These are phyloP conservation scores for Cenococcum geophilum DNA, from an alignment of 495 filamentous ascomycete species.

Conservation along the genomic window DNA sequence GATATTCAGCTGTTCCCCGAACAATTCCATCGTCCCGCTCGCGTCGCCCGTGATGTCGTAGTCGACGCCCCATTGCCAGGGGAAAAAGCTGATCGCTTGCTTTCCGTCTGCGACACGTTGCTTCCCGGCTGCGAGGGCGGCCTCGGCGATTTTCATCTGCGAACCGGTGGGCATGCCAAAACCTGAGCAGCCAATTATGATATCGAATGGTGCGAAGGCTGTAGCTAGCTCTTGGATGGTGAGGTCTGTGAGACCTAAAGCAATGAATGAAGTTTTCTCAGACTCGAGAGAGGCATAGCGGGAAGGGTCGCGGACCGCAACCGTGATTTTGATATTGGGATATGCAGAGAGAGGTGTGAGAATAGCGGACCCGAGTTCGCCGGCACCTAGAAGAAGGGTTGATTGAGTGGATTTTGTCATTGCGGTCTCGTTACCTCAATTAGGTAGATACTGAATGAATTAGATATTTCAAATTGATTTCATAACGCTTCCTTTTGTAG, in stretches of 20 bases:
- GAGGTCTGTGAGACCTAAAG: conserved; percentile 45
- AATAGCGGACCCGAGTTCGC: conserved; percentile 54
- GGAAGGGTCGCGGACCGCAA: conserved; percentile 47
- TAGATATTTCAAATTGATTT: not conserved
- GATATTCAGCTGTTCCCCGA: conserved; percentile 57
- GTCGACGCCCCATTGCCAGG: conserved; percentile 64
- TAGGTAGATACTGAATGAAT: not conserved
- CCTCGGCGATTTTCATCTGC: conserved; percentile 46
- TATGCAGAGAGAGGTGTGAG: conserved; percentile 44
- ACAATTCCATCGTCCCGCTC: conserved; percentile 48
- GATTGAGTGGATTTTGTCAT: not conserved
- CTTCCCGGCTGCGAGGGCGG: conserved; percentile 44
- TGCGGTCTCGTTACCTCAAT: not conserved
- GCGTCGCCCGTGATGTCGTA: conserved; percentile 54
- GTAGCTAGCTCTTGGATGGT: conserved; percentile 39
- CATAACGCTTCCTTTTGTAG: not conserved
- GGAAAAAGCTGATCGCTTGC: conserved; percentile 43
- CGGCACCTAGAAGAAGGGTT: conserved; percentile 57
- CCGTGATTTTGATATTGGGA: conserved; percentile 37
- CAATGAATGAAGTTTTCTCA: conserved; percentile 40
- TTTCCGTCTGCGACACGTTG: conserved; percentile 15
- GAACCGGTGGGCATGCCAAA: conserved; percentile 48
- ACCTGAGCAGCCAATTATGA: conserved; percentile 51
- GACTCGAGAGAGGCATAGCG: conserved; percentile 34
- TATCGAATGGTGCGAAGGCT: conserved; percentile 46